A percentile compares a stretch with the other conserved stretches of the same genome.
Conservation (phyloP, 192 early-diverging fungal species). For the Podila horticola region DNA sequence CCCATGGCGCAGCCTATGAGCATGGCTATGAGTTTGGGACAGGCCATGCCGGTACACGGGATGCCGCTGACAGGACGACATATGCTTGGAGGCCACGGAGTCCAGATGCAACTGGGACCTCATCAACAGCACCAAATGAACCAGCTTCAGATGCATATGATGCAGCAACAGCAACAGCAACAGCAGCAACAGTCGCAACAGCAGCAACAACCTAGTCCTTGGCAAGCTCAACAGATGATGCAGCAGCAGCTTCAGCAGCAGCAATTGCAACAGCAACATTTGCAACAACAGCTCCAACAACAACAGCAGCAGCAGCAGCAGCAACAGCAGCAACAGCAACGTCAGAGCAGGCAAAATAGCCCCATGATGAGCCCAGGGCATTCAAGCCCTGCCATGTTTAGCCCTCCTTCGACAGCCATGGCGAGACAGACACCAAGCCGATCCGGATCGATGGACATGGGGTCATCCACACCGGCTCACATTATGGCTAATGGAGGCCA, state of each 20-base stretch:
- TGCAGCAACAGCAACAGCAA: constrained; percentile 16
- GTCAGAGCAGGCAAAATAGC: neutral
- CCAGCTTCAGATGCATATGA: constrained; percentile 25
- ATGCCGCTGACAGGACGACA: constrained; percentile 2
- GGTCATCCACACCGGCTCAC: neutral
- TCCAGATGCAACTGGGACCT: constrained; percentile 18
- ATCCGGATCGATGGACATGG: constrained; percentile 10
- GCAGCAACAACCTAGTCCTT: neutral
- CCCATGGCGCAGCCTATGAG: neutral
- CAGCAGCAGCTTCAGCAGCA: constrained; percentile 3
- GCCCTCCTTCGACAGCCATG: neutral
- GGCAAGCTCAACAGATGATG: too few species aligned
- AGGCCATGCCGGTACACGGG: neutral
- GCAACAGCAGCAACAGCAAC: neutral
- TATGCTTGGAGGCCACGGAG: constrained; percentile 3
- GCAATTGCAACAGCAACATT: neutral
- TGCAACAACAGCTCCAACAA: neutral
- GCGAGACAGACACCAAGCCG: neutral
- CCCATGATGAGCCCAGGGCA: constrained; percentile 9
- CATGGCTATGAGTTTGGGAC: constrained; percentile 1
- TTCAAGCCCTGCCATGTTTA: constrained; percentile 1
- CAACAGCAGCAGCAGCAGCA: constrained; percentile 1
- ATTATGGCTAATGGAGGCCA: constrained; percentile 1
- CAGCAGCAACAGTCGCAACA: neutral
- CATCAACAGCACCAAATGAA: constrained; percentile 37